Percentiles rank a stretch among this genome's conserved stretches.
These are phyloP conservation scores for Xylariaceae sp. DNA, from an alignment of 2,329 filamentous ascomycete genomes.

Conservation along the genomic window DNA sequence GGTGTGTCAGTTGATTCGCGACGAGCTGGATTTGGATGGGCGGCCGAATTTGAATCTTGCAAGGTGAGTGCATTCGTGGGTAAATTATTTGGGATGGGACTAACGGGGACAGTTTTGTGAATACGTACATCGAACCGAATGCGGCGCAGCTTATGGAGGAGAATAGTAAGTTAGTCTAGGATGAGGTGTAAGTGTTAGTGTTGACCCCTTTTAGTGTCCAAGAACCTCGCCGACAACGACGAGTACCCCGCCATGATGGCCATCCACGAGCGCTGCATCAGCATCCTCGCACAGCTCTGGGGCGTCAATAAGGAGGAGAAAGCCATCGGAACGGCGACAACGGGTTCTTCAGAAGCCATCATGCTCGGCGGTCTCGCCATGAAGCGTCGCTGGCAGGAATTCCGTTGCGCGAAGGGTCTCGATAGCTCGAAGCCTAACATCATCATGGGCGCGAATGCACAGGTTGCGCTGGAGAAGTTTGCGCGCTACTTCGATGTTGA, in stretches of 20 bases:
- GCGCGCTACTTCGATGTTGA: slow-evolving; percentile 71
- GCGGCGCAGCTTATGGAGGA: slow-evolving; percentile 61
- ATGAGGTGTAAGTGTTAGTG: too few relatives aligned
- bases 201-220: slow-evolving; percentile 30
- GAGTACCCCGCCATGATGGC: slow-evolving; percentile 54
- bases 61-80: too few relatives aligned
- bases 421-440: slow-evolving; percentile 63
- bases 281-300: slow-evolving; percentile 64
- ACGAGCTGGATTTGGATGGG: slow-evolving; percentile 60
- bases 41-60: slow-evolving; percentile 64
- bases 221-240: slow-evolving; percentile 68
- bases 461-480: slow-evolving; percentile 69
- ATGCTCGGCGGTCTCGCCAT: slow-evolving; percentile 66
- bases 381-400: slow-evolving; percentile 70
- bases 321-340: slow-evolving; percentile 64
- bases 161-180: slow-evolving; percentile 42
- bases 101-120: slow-evolving; percentile 51
- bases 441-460: slow-evolving; percentile 68
- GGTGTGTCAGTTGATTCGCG: slow-evolving; percentile 59
- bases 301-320: slow-evolving; percentile 55
- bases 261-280: slow-evolving; percentile 63
- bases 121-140: slow-evolving; percentile 66
- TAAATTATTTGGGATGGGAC: background rate
- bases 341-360: slow-evolving; percentile 49
- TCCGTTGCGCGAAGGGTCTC: slow-evolving; percentile 51